Evolutionary conservation across 805 yeast species (phyloP).

Genomic region (Ogataea minuta): DNA sequence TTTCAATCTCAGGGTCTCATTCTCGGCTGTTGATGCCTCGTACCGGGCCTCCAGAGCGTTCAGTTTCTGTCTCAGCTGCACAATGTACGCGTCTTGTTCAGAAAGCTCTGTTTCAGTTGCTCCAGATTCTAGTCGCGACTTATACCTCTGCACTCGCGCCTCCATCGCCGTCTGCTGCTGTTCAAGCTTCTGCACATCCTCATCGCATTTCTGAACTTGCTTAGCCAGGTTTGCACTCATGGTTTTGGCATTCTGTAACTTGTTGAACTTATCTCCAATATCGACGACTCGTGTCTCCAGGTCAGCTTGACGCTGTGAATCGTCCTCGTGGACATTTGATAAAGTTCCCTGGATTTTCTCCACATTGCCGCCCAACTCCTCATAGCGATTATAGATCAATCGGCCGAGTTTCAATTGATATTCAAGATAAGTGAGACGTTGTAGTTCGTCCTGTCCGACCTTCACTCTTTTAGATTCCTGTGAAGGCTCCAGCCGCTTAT

Average conservation of each 20-base stretch:
- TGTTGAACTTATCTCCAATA: conserved; percentile 43
- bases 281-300: conserved; percentile 40
- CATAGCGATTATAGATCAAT: conserved; percentile 35
- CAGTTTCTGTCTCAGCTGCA: conserved; percentile 11
- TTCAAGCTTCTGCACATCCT: conserved; percentile 28
- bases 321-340: conserved; percentile 31
- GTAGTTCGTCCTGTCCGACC: conserved; percentile 10
- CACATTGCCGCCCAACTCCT: conserved; percentile 29
- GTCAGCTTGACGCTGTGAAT: conserved; percentile 39
- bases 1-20: conserved; percentile 34
- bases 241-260: conserved; percentile 34
- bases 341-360: conserved; percentile 23
- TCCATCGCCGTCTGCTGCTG: conserved; percentile 9
- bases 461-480: conserved; percentile 24
- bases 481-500: conserved; percentile 14
- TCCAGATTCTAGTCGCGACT: neutral
- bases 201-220: conserved; percentile 32
- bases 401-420: conserved; percentile 40
- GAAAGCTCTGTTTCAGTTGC: conserved; percentile 12
- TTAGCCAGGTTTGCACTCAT: conserved; percentile 29
- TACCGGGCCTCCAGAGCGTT: conserved; percentile 15
- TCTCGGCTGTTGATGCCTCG: conserved; percentile 20
- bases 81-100: conserved; percentile 4
- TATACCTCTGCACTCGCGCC: conserved; percentile 13
- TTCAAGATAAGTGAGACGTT: conserved; percentile 12